These are phyloP conservation scores for Microbotryum silenes-acaulis DNA, from an alignment of 1,284 basidiomycete genomes.

Conservation along the genomic window DNA sequence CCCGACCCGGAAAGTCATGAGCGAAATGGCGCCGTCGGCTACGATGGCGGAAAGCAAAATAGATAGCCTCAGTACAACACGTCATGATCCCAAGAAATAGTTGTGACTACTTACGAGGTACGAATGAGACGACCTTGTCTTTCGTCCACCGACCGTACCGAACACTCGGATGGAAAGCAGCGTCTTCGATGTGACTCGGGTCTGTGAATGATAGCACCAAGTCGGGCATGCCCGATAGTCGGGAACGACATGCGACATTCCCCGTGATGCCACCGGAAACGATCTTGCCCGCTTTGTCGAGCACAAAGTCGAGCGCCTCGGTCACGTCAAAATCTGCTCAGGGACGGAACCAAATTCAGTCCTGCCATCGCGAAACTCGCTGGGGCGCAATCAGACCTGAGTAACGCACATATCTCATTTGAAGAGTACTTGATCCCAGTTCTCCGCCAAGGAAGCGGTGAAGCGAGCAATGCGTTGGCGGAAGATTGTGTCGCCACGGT, in stretches of 20 bases:
- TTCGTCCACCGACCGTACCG: constrained; percentile 24
- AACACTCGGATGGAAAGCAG: constrained; percentile 28
- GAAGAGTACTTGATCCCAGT: constrained; percentile 28
- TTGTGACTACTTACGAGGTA: constrained; percentile 19
- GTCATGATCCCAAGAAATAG: background rate
- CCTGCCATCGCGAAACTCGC: too few relatives aligned
- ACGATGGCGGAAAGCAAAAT: background rate
- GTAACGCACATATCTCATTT: constrained; percentile 28
- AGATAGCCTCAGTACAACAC: background rate
- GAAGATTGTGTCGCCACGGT: constrained; percentile 8
- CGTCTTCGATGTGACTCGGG: constrained; percentile 19
- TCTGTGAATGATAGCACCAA: constrained; percentile 22
- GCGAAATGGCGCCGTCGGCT: constrained; percentile 28
- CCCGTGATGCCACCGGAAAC: constrained; percentile 17
- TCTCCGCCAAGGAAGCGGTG: constrained; percentile 29
- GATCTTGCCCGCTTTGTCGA: constrained; percentile 11
- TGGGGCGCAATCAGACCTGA: background rate
- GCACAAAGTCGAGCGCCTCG: constrained; percentile 17
- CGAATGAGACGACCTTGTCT: constrained; percentile 28
- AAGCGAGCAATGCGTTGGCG: constrained; percentile 24
- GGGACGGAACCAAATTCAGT: background rate
- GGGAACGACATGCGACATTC: constrained; percentile 15
- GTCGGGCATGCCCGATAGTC: constrained; percentile 30
- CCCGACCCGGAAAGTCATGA: constrained; percentile 11
- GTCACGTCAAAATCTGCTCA: constrained; percentile 25